These are phyloP conservation scores for Wallacemonas sp. DNA, from an alignment of 208 protist species.

Conservation along the genomic window DNA sequence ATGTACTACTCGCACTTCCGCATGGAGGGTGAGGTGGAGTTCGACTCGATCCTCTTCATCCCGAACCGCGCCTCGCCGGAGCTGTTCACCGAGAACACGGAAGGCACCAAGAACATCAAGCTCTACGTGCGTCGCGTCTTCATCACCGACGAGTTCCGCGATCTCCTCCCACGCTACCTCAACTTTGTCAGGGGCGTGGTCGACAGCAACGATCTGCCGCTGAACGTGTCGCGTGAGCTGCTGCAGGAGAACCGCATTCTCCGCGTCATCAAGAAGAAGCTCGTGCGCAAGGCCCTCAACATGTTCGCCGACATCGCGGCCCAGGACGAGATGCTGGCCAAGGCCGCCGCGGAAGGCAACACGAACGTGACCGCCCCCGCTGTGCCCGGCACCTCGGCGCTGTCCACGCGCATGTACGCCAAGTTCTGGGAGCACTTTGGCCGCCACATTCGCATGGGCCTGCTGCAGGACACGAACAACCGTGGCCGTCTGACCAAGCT, in stretches of 20 bases:
- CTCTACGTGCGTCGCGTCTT: constrained; percentile 99
- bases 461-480: constrained; percentile 97
- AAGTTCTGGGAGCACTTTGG: constrained; percentile 96
- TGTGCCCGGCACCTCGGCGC: constrained; percentile 30
- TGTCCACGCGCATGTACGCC: constrained; percentile 81
- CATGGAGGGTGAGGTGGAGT: constrained; percentile 97
- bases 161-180: constrained; percentile 95
- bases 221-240: constrained; percentile 99
- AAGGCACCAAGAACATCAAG: constrained; percentile 84
- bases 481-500: constrained; percentile 96
- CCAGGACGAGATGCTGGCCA: constrained; percentile 58
- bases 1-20: constrained; percentile 97
- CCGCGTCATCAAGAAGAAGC: constrained; percentile 97
- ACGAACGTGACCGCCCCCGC: constrained; percentile 20
- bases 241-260: constrained; percentile 98
- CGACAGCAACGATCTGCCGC: constrained; percentile 99
- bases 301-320: constrained; percentile 95
- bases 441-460: constrained; percentile 97
- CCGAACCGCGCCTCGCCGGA: constrained; percentile 90
- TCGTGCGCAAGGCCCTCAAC: constrained; percentile 94
- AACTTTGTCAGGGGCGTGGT: constrained; percentile 98
- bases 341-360: constrained; percentile 35
- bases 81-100: constrained; percentile 85
- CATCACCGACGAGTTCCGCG: constrained; percentile 98
- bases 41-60: constrained; percentile 98